These are phyloP conservation scores for Chlamydomonas sphaeroides DNA, from an alignment of 139 green algal genomes.

Conservation along the genomic window DNA sequence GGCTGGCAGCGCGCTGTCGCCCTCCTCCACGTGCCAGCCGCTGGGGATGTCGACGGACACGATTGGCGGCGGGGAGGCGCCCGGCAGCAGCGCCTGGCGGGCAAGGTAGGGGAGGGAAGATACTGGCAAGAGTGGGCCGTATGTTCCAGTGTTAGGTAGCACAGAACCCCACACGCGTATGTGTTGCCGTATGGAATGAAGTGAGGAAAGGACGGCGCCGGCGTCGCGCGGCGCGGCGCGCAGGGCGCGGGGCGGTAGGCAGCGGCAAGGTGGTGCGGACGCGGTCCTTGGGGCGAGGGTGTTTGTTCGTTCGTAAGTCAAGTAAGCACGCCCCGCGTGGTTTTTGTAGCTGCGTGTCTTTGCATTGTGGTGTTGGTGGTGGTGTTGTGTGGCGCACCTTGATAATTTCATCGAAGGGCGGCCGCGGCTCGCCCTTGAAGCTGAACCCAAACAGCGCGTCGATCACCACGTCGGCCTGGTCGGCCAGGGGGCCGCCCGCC, in stretches of 20 bases:
- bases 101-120: not conserved
- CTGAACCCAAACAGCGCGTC: conserved; percentile 98
- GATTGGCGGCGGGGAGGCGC: conserved; percentile 54
- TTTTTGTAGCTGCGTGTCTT: too few relatives aligned
- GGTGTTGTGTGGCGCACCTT: conserved; percentile 47
- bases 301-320: too few relatives aligned
- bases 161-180: too few relatives aligned
- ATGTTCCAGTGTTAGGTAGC: too few relatives aligned
- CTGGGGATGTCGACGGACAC: conserved; percentile 85
- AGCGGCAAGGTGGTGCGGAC: not conserved
- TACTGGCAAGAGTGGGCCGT: too few relatives aligned
- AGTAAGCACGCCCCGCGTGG: too few relatives aligned
- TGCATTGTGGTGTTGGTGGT: too few relatives aligned
- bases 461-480: conserved; percentile 81
- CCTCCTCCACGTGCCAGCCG: conserved; percentile 88
- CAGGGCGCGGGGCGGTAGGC: too few relatives aligned
- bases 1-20: conserved; percentile 32
- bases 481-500: conserved; percentile 23
- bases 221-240: too few relatives aligned
- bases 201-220: too few relatives aligned
- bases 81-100: conserved; percentile 67
- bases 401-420: conserved; percentile 92
- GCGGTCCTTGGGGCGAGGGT: too few relatives aligned
- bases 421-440: conserved; percentile 88
- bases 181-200: too few relatives aligned